A percentile compares a stretch with the other conserved stretches of the same genome.
These are phyloP conservation scores for Nakazawaea ishiwadae DNA, from an alignment of 805 yeast species.

Conservation along the genomic window DNA sequence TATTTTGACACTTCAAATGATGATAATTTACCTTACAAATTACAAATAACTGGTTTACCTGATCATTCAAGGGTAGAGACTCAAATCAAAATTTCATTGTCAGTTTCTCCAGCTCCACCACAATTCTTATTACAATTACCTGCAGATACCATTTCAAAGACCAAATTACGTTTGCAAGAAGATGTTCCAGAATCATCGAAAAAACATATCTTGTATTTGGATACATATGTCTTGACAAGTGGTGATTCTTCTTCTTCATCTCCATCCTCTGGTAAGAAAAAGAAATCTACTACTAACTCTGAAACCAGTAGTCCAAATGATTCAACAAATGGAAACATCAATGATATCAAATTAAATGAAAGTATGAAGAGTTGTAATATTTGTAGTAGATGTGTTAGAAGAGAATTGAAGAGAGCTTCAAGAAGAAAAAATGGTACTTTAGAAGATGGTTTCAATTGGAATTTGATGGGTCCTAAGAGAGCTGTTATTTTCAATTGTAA, in stretches of 20 bases:
- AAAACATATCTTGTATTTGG: conserved; percentile 59
- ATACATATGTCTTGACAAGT: conserved; percentile 74
- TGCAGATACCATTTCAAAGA: conserved; percentile 81
- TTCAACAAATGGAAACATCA: too few relatives aligned
- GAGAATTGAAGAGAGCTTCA: conserved; percentile 92
- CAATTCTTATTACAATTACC: conserved; percentile 76
- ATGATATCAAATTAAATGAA: conserved; percentile 7
- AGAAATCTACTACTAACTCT: conserved; percentile 2
- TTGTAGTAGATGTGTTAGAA: conserved; percentile 82
- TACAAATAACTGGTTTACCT: conserved; percentile 63
- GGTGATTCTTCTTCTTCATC: conserved; percentile 9
- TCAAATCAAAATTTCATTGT: conserved; percentile 74
- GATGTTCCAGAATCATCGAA: conserved; percentile 43
- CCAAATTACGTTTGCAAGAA: conserved; percentile 66
- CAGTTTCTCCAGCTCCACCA: conserved; percentile 72
- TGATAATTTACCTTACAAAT: conserved; percentile 38
- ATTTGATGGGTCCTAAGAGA: conserved; percentile 66
- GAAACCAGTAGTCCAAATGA: too few relatives aligned
- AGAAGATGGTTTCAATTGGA: conserved; percentile 75
- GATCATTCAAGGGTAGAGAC: conserved; percentile 89
- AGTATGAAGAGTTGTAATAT: conserved; percentile 53
- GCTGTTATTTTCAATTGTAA: conserved; percentile 90
- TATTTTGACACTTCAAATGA: conserved; percentile 20
- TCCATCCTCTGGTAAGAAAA: not conserved
- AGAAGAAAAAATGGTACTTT: conserved; percentile 79